Evolutionary conservation across 768 basidiomycete species (phyloP), one percentile per base, ranked within the genome.

Genomic region (Amanita thiersii): DNA sequence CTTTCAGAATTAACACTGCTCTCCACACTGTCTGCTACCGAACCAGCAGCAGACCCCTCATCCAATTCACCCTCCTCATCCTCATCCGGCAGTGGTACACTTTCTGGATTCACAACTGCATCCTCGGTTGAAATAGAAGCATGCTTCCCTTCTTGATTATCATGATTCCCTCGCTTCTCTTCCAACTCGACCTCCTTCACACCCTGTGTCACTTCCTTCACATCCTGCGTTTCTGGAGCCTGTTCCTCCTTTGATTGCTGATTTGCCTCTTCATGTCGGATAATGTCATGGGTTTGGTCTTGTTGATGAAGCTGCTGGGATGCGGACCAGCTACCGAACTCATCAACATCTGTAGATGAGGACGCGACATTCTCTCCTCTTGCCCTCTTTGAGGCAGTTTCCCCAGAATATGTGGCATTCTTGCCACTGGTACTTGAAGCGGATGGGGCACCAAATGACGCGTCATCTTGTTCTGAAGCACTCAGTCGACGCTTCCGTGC

Each of bases 181-280:
- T 73, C 73, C 37, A 85, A 59, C 40, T 77, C 81, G 37, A 85
- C 82, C 47, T 79, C 70, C 47, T 79, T 66, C 37, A 86, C 85
- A 3, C 81, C 82, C 52, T 72, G 55, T 0, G 81, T 83, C 46
- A 86, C 81, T 51, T 79, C 80, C 55, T 79, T 83, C 17, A 86
- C 80, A 23, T 64, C 77, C 43, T 63, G 62, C 9, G 68, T 63
- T 50, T 70, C 72, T n/a, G 50, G 53, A 41, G 60, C 64, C 25
- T 64, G 52, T 19, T 51, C 47, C 17, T 40, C 29, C 14, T 14
- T 14, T 9, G 9, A 9, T 30, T 30, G 29, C 14, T 30, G 29
- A 30, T 9, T 30, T 9, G 29, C 14, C 29, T 14, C 29, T 14
- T 9, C 9, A 30, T 9, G 14, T 30, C 9, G 9, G 14, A 30